A percentile compares a stretch with the other conserved stretches of the same genome.
Evolutionary conservation across 768 basidiomycete species (phyloP).

Genomic region (Hemileccinum rubropunctum): DNA sequence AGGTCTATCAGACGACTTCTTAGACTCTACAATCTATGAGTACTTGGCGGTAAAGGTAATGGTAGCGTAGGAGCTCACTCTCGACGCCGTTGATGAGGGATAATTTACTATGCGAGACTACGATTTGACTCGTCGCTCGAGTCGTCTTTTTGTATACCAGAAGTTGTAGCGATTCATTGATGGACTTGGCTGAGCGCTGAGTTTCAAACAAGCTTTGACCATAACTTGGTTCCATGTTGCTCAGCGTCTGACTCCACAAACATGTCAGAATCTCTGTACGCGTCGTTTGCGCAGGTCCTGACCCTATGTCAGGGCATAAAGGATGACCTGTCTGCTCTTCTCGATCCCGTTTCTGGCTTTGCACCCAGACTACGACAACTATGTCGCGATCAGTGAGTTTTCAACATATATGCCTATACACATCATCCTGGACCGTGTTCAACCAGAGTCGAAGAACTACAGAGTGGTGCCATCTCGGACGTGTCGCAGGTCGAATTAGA

Average conservation of each 20-base stretch:
- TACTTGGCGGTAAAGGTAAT: no score
- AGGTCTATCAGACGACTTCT: no score
- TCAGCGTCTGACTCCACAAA: not conserved
- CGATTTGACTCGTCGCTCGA: no score
- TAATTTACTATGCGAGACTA: no score
- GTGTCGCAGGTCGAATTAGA: constrained; percentile 54
- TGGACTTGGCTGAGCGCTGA: not conserved
- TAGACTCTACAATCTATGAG: no score
- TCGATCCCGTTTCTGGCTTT: constrained; percentile 67
- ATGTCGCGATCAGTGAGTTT: constrained; percentile 56
- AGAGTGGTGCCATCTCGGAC: constrained; percentile 36
- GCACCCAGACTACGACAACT: constrained; percentile 58
- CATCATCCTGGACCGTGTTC: not conserved
- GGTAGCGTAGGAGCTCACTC: no score
- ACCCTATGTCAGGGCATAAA: constrained; percentile 52
- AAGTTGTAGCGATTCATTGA: no score
- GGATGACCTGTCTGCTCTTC: constrained; percentile 55
- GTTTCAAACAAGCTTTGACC: not conserved
- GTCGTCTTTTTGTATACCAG: no score
- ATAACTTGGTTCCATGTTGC: not conserved
- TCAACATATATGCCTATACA: not conserved
- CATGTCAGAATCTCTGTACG: constrained; percentile 46
- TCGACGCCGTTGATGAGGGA: no score
- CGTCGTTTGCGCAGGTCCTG: constrained; percentile 68
- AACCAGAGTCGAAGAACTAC: constrained; percentile 52